Evolutionary conservation across 2,329 filamentous ascomycete species (phyloP), one percentile per base, ranked within the genome.

Genomic region (Hymenoscyphus fructigenus): DNA sequence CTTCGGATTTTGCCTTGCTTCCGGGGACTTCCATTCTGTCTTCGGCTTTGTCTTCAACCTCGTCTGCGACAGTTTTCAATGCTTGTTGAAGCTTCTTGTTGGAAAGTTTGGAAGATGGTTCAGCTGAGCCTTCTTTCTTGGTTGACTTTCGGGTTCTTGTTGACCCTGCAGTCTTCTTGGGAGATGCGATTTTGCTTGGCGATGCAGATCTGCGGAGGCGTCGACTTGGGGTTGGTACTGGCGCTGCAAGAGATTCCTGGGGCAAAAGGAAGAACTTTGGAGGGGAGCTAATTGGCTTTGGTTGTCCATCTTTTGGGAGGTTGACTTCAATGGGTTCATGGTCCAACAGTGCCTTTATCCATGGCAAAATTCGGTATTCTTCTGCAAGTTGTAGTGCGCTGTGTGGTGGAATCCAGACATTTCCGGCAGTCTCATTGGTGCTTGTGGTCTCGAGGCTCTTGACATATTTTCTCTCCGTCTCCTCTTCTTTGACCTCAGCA

Each of bases 341-440:
- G 76, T 98, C 94, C 59, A 99, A 85, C 20, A 99, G 84, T n/a
- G 95, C 95, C 64, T 87, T 87, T 71, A 99, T 92, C 95, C 95
- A 99, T 56, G 90, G 83, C 59, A 84, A 79, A 77, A 98, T 93
- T 64, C 86, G 84, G 77, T 98, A 99, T 78, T 98, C 93, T 57
- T 91, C 88, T 60, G 94, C 91, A 14, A 99, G 84, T 65, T 85
- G 80, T 56, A 99, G 84, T 41, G 95, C 95, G 86, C 87, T 79
- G 69, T 89, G 84, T 5, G 94, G 93, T 57, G 92, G 88, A 60
- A 98, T 93, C 95, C 95, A 99, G 61, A 99, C 88, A 77, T 97
- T 99, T 57, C 95, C 95, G 29, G 95, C 95, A 34, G 95, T 93
- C 82, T 98, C 95, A 75, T 98, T 93, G 64, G 84, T 84, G 72